Base-by-base conservation (phyloP, 1,284 basidiomycete species). In the Apiotrichum sp. region DNA sequence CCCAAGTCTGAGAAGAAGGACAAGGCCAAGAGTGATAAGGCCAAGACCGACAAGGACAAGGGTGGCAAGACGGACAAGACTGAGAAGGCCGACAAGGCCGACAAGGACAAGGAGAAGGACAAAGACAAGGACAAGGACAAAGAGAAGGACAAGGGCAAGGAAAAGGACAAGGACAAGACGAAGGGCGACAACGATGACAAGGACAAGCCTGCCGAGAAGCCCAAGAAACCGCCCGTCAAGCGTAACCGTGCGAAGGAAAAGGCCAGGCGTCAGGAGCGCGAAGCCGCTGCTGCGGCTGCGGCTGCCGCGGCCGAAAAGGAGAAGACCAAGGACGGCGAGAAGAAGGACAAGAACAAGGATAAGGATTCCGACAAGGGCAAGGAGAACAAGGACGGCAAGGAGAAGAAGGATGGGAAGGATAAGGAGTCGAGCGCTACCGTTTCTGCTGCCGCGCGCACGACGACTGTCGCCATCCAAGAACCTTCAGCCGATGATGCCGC, bases 151-250 rank as follows among this genome's bases (percentile, higher is more conserved):
- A 41, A 41, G 40, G 46, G 46, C 33, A 42, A 34, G 14, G 34
- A 47, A 34, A 44, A 48, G 58, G 47, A 47, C 47, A 53, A 45
- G 32, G 35, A 35, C 32, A n/a, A 33, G 10, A 47, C 7, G 22
- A n/a, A 44, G 16, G 40, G 10, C 45, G 29, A 44, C 39, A 32
- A 14, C 36, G n/a, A 7, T 34, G 33, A 32, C 44, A 35, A 38
- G 31, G 40, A 9, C 55, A 41, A 47, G 42, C 22, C 45, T 36
- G 22, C 22, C 22, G 22, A 22, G 22, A 22, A 22, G 22, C 22
- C 22, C 22, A 22, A 22, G 22, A 22, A 22, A 22, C 22, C 22
- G 22, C 22, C 22, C 22, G 22, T 22, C 22, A 22, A 22, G 22
- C 22, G 22, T 22, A 22, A 22, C 22, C 22, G 22, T 22, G 22